Percentiles rank a stretch among this genome's conserved stretches.
Evolutionary conservation across 768 basidiomycete species (phyloP).

Genomic region (Trametes cinnabarina): DNA sequence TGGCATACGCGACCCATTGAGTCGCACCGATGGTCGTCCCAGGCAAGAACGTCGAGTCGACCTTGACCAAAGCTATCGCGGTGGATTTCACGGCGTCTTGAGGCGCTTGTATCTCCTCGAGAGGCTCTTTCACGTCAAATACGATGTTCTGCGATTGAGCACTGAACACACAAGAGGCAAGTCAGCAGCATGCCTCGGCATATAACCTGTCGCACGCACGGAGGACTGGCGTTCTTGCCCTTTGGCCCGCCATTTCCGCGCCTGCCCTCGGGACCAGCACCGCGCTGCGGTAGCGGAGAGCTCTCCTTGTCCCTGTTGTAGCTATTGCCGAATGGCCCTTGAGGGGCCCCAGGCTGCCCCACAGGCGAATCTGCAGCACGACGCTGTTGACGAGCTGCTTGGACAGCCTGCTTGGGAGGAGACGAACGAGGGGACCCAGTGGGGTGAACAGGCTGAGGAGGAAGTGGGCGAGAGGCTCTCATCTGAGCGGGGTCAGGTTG

Average conservation of each 20-base stretch:
- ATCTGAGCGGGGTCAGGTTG: slow-evolving; percentile 39
- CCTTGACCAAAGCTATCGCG: slow-evolving; percentile 84
- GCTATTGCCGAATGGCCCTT: slow-evolving; percentile 35
- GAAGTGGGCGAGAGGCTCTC: slow-evolving; percentile 60
- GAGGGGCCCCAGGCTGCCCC: slow-evolving; percentile 28
- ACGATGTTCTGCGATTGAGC: slow-evolving; percentile 65
- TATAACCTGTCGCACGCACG: slow-evolving; percentile 36
- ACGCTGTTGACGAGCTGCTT: slow-evolving; percentile 42
- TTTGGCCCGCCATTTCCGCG: slow-evolving; percentile 42
- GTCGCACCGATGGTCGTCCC: slow-evolving; percentile 89
- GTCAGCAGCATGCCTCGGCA: neutral
- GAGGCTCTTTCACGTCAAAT: slow-evolving; percentile 70
- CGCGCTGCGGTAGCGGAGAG: slow-evolving; percentile 61
- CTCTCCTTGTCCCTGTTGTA: slow-evolving; percentile 64
- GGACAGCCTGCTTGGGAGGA: slow-evolving; percentile 59
- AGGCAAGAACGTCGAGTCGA: slow-evolving; percentile 79
- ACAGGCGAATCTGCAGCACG: slow-evolving; percentile 52
- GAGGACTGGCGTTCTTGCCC: slow-evolving; percentile 54
- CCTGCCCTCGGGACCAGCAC: slow-evolving; percentile 33
- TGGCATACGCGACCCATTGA: slow-evolving; percentile 90
- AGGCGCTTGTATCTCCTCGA: slow-evolving; percentile 74
- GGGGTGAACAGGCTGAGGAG: slow-evolving; percentile 50
- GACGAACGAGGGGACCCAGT: slow-evolving; percentile 57
- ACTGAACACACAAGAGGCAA: slow-evolving; percentile 31
- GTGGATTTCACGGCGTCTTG: slow-evolving; percentile 83